Percentiles rank a stretch among this genome's conserved stretches.
phyloP scores from a whole-genome alignment of 192 early-diverging fungal species.

The Backusella tarrabulga region DNA sequence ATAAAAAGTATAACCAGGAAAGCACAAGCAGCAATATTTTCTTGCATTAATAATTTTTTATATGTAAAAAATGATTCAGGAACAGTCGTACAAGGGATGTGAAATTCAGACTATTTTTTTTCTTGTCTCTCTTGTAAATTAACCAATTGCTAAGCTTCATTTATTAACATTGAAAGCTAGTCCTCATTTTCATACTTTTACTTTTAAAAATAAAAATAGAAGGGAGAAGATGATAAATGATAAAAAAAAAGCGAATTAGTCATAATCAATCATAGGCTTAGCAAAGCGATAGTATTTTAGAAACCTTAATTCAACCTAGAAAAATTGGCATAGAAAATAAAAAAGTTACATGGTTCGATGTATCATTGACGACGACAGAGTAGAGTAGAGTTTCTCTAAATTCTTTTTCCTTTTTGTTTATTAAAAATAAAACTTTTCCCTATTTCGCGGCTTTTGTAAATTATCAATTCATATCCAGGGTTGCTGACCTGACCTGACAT shows the following conservation, averaged over 20 bases:
- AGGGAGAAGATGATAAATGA: too few relatives aligned
- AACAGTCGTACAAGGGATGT: neutral
- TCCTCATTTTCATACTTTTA: too few relatives aligned
- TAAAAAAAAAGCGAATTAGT: too few relatives aligned
- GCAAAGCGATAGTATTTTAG: too few relatives aligned
- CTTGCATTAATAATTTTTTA: neutral
- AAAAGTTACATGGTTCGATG: too few relatives aligned
- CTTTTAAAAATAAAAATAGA: too few relatives aligned
- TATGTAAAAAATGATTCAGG: constrained; percentile 2
- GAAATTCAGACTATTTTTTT: constrained; percentile 2
- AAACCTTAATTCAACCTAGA: too few relatives aligned
- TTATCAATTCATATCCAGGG: neutral
- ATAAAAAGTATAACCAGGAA: neutral
- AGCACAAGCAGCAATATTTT: neutral
- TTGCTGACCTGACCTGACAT: neutral
- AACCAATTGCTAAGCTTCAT: neutral
- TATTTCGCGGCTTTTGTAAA: neutral
- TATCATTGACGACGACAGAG: too few relatives aligned
- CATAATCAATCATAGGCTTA: too few relatives aligned
- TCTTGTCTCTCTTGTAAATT: neutral
- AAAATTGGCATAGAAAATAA: too few relatives aligned
- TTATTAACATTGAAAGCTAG: too few relatives aligned
- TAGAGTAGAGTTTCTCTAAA: neutral
- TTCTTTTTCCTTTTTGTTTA: neutral
- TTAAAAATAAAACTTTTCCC: neutral